A percentile compares a stretch with the other conserved stretches of the same genome.
These are phyloP conservation scores for Leucosporidium scottii DNA, from an alignment of 768 basidiomycete genomes.

Conservation along the genomic window DNA sequence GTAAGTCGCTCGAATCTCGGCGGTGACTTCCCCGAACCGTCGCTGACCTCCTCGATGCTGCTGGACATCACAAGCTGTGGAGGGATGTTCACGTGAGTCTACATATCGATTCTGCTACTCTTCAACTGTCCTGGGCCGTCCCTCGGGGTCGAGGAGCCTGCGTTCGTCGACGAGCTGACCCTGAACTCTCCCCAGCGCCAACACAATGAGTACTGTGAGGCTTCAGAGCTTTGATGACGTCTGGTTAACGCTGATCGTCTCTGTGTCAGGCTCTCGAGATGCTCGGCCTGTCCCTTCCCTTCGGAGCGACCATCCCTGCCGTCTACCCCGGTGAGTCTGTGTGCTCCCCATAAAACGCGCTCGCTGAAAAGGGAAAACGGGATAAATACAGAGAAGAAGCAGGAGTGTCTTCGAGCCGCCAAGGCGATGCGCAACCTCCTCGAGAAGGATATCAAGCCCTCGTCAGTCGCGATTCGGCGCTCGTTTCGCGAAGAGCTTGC, in stretches of 20 bases:
- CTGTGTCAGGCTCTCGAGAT: slow-evolving; percentile 55
- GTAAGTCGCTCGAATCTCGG: too few species aligned
- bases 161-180: too few species aligned
- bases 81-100: slow-evolving; percentile 39
- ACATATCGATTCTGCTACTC: too few species aligned
- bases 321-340: slow-evolving; percentile 54
- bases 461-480: slow-evolving; percentile 69
- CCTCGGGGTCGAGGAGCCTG: too few species aligned
- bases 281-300: slow-evolving; percentile 77
- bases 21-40: too few species aligned
- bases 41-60: too few species aligned
- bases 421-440: slow-evolving; percentile 67
- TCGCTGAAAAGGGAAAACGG: too few species aligned
- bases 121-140: too few species aligned
- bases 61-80: neutral
- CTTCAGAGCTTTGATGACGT: too few species aligned
- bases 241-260: slow-evolving; percentile 47
- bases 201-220: slow-evolving; percentile 56
- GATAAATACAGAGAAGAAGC: slow-evolving; percentile 62
- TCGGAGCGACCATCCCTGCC: slow-evolving; percentile 53
- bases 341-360: too few species aligned
- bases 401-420: slow-evolving; percentile 73
- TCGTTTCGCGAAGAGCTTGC: slow-evolving; percentile 46
- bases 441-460: slow-evolving; percentile 62
- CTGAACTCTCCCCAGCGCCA: slow-evolving; percentile 46